phyloP scores from a whole-genome alignment of 208 protist species.

The Crithidia mellificae region DNA sequence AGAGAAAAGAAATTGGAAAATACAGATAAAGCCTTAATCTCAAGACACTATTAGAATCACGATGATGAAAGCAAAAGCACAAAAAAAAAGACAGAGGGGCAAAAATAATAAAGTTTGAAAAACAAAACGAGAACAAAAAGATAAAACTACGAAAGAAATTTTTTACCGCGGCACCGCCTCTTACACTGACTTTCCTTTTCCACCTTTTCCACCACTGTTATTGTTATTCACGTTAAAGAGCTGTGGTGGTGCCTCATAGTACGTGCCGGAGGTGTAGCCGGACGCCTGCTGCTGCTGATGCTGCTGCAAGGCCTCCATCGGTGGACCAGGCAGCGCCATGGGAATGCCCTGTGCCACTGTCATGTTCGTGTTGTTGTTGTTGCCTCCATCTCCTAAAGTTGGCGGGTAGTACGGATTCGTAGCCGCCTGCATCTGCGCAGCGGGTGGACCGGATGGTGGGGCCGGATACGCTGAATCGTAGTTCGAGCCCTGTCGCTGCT shows the following conservation, averaged over 20 bases:
- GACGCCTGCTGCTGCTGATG: not conserved
- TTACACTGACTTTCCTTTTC: conserved; percentile 4
- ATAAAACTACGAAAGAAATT: too few relatives aligned
- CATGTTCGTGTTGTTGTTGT: not conserved
- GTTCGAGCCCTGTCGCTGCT: not conserved
- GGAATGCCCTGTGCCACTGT: conserved; percentile 5
- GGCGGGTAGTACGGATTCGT: conserved; percentile 7
- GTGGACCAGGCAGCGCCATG: conserved; percentile 8
- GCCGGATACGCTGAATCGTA: not conserved
- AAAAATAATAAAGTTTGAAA: too few relatives aligned
- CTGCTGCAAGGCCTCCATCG: not conserved
- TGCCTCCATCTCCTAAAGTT: not conserved
- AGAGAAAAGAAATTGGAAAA: too few relatives aligned
- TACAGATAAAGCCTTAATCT: too few relatives aligned
- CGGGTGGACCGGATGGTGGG: not conserved
- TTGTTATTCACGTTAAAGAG: conserved; percentile 7
- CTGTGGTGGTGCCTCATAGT: conserved; percentile 9
- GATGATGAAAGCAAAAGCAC: too few relatives aligned
- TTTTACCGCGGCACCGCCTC: too few relatives aligned
- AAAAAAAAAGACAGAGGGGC: too few relatives aligned
- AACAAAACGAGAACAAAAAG: too few relatives aligned
- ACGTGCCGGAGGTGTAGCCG: conserved; percentile 1
- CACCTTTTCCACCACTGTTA: not conserved
- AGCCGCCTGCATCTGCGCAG: not conserved
- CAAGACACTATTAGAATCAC: too few relatives aligned